phyloP scores from a whole-genome alignment of 352 stramenopile genomes.

The Globisporangium mamillatum region DNA sequence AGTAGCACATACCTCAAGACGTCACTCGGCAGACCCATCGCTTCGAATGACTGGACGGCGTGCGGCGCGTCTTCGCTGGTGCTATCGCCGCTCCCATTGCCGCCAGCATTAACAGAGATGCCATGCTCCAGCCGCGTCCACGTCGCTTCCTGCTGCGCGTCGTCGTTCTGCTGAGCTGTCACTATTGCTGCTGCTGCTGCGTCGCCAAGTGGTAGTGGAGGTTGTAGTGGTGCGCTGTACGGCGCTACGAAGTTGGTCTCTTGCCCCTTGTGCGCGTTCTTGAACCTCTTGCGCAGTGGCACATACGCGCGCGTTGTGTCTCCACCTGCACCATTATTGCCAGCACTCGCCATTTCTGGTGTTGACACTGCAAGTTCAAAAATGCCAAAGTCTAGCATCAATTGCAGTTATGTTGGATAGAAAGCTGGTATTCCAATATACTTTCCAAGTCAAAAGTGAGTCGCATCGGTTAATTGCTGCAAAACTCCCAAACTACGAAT shows the following conservation, averaged over 20 bases:
- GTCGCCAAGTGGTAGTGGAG: not conserved
- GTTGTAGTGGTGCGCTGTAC: not conserved
- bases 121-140: constrained; percentile 57
- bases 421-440: not conserved
- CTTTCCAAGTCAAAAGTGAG: not conserved
- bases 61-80: constrained; percentile 25
- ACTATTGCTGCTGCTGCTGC: constrained; percentile 1
- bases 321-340: not conserved
- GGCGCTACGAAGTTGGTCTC: constrained; percentile 7
- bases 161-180: not conserved
- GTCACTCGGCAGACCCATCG: constrained; percentile 28
- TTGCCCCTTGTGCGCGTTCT: constrained; percentile 1
- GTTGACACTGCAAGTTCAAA: not conserved
- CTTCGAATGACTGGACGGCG: constrained; percentile 34
- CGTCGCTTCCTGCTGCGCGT: constrained; percentile 29
- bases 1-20: constrained; percentile 17
- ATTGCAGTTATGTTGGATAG: not conserved
- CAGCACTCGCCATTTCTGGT: constrained; percentile 11
- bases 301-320: constrained; percentile 25
- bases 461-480: too few relatives aligned
- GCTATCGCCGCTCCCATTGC: constrained; percentile 23
- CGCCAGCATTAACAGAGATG: constrained; percentile 27
- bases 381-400: not conserved
- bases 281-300: constrained; percentile 39
- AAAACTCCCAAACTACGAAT: too few relatives aligned